Base-by-base conservation (phyloP, 257 asterid species). In the Mitragyna speciosa region DNA sequence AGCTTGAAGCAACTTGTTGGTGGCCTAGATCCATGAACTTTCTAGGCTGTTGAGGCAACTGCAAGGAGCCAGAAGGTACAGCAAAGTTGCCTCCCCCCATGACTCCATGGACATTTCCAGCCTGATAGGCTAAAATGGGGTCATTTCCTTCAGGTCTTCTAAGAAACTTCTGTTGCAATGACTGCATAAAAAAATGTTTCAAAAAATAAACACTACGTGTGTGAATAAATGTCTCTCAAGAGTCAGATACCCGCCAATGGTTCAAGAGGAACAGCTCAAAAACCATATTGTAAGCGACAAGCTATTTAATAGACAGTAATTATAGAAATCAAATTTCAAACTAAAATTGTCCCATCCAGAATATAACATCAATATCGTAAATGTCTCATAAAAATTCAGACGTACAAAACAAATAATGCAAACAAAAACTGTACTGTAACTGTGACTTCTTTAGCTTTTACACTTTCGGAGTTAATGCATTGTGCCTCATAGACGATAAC, bases 101-200 rank as follows among this genome's bases (percentile, higher is more conserved):
- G 54, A 87, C 83, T 74, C 97, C 97, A 82, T 88, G 96, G 75
- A 88, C 70, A 82, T 80, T 84, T 75, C 94, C 97, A 84, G 92
- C 86, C 86, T 94, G 99, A 84, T 92, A 96, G 61, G 94, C 88
- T 79, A 92, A 80, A 83, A 82, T 85, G 65, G 94, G 86, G 49
- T 91, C 98, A 81, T 89, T 91, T 73, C 96, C 98, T 69, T 94
- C 99, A 63, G 97, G 91, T 86, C 97, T 91, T 84, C 96, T 91
- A 79, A 91, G 80, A 80, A 88, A 89, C 75, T 91, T 98, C 81
- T 92, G 97, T 74, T 87, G 96, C 83, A 91, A 83, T 22, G 90
- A 76, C 97, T 91, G 91, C 86, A 87, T 74, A 84, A 71, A 65
- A 49, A 14, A 82, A 76, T 61, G 48, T 63, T 49, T 26, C 64